Conservation (phyloP, 2,329 filamentous ascomycete genomes). For the Venturia pyrina region DNA sequence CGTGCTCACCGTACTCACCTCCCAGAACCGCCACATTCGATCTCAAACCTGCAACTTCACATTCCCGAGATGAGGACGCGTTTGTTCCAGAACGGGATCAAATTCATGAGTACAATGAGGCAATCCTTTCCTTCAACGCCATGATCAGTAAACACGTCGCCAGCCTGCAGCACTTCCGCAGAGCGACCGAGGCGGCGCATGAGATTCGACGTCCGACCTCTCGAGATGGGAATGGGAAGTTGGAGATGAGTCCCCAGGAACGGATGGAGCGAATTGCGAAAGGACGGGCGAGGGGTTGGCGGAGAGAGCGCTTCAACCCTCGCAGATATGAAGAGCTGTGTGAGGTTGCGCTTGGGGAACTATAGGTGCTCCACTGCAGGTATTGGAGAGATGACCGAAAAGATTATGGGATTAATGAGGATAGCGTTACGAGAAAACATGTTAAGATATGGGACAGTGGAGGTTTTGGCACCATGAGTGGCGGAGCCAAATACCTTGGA, state of each 20-base stretch:
- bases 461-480: not conserved
- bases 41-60: not conserved
- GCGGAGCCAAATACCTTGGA: not conserved
- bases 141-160: constrained; percentile 7
- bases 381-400: not conserved
- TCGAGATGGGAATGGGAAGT: constrained; percentile 6
- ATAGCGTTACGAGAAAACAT: not conserved
- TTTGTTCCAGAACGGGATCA: not conserved
- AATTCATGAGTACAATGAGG: not conserved
- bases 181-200: not conserved
- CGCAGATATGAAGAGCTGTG: constrained; percentile 11
- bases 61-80: not conserved
- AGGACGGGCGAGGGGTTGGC: not conserved
- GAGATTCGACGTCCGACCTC: not conserved
- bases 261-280: constrained; percentile 3
- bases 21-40: not conserved
- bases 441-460: not conserved
- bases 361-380: not conserved
- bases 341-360: constrained; percentile 10
- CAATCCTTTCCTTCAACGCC: constrained; percentile 1
- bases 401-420: not conserved
- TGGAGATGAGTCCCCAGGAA: constrained; percentile 5
- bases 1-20: not conserved
- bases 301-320: constrained; percentile 9
- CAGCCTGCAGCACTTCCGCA: constrained; percentile 4